phyloP scores from a whole-genome alignment of 805 yeast species.

The Cyberlindnera americana region DNA sequence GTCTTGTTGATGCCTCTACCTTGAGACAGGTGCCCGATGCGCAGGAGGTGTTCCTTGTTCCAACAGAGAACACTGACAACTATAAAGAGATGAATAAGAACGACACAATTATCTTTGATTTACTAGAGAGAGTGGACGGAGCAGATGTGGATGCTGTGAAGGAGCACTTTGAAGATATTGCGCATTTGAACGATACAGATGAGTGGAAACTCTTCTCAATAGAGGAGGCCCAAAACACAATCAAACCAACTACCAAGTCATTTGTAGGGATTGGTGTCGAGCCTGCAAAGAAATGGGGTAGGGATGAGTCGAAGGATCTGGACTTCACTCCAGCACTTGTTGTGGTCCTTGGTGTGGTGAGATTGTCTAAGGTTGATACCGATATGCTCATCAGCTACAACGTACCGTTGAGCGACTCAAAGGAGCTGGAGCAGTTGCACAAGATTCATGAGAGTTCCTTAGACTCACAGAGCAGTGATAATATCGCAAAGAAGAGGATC shows the following conservation, averaged over 20 bases:
- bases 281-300: constrained; percentile 52
- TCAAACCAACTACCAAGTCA: constrained; percentile 20
- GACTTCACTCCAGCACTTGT: constrained; percentile 37
- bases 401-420: constrained; percentile 42
- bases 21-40: constrained; percentile 87
- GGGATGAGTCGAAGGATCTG: constrained; percentile 25
- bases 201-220: constrained; percentile 33
- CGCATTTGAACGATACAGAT: constrained; percentile 38
- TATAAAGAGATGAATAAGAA: constrained; percentile 37
- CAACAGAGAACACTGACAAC: constrained; percentile 30
- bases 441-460: constrained; percentile 1
- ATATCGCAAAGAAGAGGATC: constrained; percentile 30
- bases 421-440: constrained; percentile 28
- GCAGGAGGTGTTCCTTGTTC: constrained; percentile 80
- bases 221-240: constrained; percentile 14
- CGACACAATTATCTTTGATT: constrained; percentile 60
- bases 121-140: constrained; percentile 48
- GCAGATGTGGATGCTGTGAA: constrained; percentile 41
- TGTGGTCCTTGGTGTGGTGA: constrained; percentile 53
- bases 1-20: constrained; percentile 70
- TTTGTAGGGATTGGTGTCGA: constrained; percentile 38
- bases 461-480: constrained; percentile 4
- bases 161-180: constrained; percentile 55
- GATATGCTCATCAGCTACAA: constrained; percentile 62
- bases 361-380: constrained; percentile 48